Base-by-base conservation (phyloP, 495 filamentous ascomycete species). In the Tetracladium setigerum region DNA sequence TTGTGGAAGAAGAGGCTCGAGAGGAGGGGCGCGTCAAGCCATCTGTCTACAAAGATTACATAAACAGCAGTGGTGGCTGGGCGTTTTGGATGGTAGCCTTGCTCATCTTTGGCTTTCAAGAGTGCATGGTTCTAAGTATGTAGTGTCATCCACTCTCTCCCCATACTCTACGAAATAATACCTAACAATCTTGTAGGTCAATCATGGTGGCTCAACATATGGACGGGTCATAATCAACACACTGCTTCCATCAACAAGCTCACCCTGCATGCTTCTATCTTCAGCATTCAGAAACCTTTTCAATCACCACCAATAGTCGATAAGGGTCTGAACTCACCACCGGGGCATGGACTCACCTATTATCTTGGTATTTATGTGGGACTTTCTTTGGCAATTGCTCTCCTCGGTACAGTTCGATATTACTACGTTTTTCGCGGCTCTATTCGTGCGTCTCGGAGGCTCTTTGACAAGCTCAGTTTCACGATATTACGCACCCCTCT, bases 181-280 rank as follows among this genome's bases (percentile, higher is more conserved):
- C 54, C 16, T 52, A 42, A 34, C 42, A n/a, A 30, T 30, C 41
- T n/a, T n/a, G 11, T 54, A 59, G 63, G 62, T 13, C 66, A 74
- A 37, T 79, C 77, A 12, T 87, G 80, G 76, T 87, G 82, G 81
- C 66, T 88, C 24, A 76, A 73, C 31, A 59, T 87, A 44, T 89
- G 84, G 84, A 86, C 83, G 5, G 65, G 66, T 12, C 55, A 49
- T 9, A 62, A 70, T 47, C 56, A 68, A 15, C 54, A 65, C 27
- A 47, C 66, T n/a, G 50, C 56, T 24, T 51, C 14, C 11, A 22
- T 58, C 15, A 44, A 27, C 33, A 50, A 19, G 16, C 40, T 4
- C 55, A 62, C 12, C 53, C 5, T 38, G 50, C 46, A 13, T 52
- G 54, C 1, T 59, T 56, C 3, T 66, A 67, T 30, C 48, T 68